Conservation (phyloP, 164 flowering plant species). For the grape (Vitis vinifera) region DNA sequence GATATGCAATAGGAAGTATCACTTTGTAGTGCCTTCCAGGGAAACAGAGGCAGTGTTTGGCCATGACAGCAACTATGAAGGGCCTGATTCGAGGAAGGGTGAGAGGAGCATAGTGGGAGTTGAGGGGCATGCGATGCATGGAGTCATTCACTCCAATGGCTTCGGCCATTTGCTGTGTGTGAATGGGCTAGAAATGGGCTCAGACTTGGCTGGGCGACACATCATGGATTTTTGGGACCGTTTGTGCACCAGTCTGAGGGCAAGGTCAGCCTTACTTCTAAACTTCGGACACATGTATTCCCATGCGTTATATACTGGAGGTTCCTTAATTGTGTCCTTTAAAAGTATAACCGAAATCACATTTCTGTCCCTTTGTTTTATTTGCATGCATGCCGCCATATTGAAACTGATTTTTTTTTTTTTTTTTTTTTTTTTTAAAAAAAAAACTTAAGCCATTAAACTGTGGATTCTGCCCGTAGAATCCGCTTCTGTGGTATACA, state of each 20-base stretch:
- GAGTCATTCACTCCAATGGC: constrained; percentile 88
- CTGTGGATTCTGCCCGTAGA: no score
- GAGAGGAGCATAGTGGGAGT: constrained; percentile 44
- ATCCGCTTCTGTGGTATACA: no score
- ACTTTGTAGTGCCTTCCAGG: constrained; percentile 78
- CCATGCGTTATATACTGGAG: no score
- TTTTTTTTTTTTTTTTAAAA: no score
- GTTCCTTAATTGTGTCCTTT: not conserved
- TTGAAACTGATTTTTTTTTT: no score
- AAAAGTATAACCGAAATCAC: no score
- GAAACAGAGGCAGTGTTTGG: constrained; percentile 36
- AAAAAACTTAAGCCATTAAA: no score
- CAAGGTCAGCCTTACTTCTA: constrained; percentile 50
- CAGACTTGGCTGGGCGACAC: constrained; percentile 62
- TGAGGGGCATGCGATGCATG: constrained; percentile 76
- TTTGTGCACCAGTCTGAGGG: constrained; percentile 62
- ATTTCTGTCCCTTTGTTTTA: no score
- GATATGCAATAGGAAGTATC: constrained; percentile 86
- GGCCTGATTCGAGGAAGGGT: constrained; percentile 3
- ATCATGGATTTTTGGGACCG: constrained; percentile 94
- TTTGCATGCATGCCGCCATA: no score
- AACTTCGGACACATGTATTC: no score
- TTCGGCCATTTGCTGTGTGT: constrained; percentile 84
- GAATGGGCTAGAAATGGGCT: constrained; percentile 72
- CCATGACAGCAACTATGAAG: constrained; percentile 18